These are phyloP conservation scores for Verticillium nonalfalfae DNA, from an alignment of 2,329 filamentous ascomycete species.

Conservation along the genomic window DNA sequence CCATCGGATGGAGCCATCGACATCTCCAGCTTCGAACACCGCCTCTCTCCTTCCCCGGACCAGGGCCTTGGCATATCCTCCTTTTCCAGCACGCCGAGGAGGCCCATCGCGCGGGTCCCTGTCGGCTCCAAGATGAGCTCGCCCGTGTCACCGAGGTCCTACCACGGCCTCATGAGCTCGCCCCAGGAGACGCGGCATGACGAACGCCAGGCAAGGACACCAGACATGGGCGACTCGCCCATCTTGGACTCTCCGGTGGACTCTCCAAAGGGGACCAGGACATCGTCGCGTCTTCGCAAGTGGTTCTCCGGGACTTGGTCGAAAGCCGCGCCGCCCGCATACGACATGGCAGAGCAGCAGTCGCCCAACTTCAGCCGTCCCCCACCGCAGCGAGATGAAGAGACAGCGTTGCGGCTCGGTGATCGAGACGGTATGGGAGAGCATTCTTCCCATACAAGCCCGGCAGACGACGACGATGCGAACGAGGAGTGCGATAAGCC, in stretches of 20 bases:
- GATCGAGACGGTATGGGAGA: background rate
- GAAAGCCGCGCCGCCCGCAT: background rate
- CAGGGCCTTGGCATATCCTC: background rate
- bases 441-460: background rate
- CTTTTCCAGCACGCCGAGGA: background rate
- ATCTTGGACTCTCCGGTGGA: background rate
- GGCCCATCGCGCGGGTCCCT: conserved; percentile 4
- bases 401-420: background rate
- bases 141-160: conserved; percentile 1
- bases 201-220: background rate
- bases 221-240: background rate
- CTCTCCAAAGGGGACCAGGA: background rate
- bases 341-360: background rate
- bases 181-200: background rate
- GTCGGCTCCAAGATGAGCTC: conserved; percentile 10
- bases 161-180: background rate
- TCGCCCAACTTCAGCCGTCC: background rate
- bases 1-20: conserved; percentile 3
- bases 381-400: background rate
- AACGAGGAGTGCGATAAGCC: conserved; percentile 16
- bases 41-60: background rate
- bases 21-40: conserved; percentile 2
- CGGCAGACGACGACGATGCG: background rate
- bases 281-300: background rate
- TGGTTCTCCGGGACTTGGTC: background rate